phyloP scores from a whole-genome alignment of 2,329 filamentous ascomycete species.

The Botrytis squamosa region DNA sequence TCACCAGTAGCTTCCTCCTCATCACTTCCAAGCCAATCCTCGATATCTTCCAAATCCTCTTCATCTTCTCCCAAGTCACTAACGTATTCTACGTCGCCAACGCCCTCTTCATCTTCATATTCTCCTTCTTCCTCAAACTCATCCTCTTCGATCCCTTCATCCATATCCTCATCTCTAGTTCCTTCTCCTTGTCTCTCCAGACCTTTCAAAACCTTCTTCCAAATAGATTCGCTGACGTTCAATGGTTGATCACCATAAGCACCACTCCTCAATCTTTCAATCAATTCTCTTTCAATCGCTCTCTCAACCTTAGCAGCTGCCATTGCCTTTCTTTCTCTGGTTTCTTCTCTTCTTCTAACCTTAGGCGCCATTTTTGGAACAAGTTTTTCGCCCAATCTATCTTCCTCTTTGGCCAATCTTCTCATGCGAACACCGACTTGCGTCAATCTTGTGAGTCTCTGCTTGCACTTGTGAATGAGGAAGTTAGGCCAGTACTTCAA shows the following conservation, averaged over 20 bases:
- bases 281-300: constrained; percentile 91
- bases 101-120: constrained; percentile 60
- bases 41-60: constrained; percentile 74
- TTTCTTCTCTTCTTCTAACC: constrained; percentile 72
- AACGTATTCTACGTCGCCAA: constrained; percentile 84
- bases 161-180: constrained; percentile 79
- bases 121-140: constrained; percentile 69
- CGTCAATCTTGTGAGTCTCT: constrained; percentile 85
- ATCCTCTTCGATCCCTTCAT: constrained; percentile 80
- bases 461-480: constrained; percentile 91
- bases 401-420: constrained; percentile 83
- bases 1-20: constrained; percentile 44
- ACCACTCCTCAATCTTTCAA: constrained; percentile 85
- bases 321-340: constrained; percentile 73
- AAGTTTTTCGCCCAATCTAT: constrained; percentile 80
- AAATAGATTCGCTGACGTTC: constrained; percentile 92
- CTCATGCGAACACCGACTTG: constrained; percentile 84
- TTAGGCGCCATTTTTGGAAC: constrained; percentile 92
- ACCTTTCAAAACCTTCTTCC: constrained; percentile 93
- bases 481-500: constrained; percentile 96
- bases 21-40: constrained; percentile 84
- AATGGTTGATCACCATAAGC: constrained; percentile 93
- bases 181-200: constrained; percentile 87
- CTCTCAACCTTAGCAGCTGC: constrained; percentile 90
- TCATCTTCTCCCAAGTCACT: constrained; percentile 86